Percentiles rank a stretch among this genome's conserved stretches.
phyloP scores from a whole-genome alignment of 2,329 filamentous ascomycete species.

The Fusarium armeniacum region DNA sequence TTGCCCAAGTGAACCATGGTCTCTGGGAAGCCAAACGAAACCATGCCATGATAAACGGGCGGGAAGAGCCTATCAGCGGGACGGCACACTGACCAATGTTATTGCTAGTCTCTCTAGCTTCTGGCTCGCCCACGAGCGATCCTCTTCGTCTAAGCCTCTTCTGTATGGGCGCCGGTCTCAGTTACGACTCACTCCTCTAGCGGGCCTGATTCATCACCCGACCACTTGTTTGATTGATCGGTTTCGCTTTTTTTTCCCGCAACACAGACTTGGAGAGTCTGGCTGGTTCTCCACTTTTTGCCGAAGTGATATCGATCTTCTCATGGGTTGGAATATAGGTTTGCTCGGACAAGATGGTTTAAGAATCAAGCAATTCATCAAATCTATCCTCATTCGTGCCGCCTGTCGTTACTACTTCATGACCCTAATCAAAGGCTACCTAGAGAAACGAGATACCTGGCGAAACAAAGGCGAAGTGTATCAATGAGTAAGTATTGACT shows the following conservation, averaged over 20 bases:
- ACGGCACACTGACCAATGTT: conserved; percentile 41
- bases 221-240: conserved; percentile 12
- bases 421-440: conserved; percentile 9
- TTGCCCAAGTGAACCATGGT: conserved; percentile 27
- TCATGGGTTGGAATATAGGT: not conserved
- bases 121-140: conserved; percentile 6
- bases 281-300: conserved; percentile 21
- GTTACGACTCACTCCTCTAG: conserved; percentile 31
- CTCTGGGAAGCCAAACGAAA: conserved; percentile 26
- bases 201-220: conserved; percentile 23
- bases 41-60: conserved; percentile 30
- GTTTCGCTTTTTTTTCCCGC: conserved; percentile 38
- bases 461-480: conserved; percentile 10
- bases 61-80: conserved; percentile 46
- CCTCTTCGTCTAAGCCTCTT: conserved; percentile 33
- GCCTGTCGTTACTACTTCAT: conserved; percentile 3
- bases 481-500: not conserved
- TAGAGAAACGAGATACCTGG: conserved; percentile 3
- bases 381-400: conserved; percentile 4
- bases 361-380: not conserved
- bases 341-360: conserved; percentile 1
- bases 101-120: conserved; percentile 20
- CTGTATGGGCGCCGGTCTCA: conserved; percentile 29
- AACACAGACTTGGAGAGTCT: conserved; percentile 17
- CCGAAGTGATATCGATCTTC: conserved; percentile 9